Percentiles rank a stretch among this genome's conserved stretches.
phyloP scores from a whole-genome alignment of 768 basidiomycete genomes.

The Arthromyces matolae region DNA sequence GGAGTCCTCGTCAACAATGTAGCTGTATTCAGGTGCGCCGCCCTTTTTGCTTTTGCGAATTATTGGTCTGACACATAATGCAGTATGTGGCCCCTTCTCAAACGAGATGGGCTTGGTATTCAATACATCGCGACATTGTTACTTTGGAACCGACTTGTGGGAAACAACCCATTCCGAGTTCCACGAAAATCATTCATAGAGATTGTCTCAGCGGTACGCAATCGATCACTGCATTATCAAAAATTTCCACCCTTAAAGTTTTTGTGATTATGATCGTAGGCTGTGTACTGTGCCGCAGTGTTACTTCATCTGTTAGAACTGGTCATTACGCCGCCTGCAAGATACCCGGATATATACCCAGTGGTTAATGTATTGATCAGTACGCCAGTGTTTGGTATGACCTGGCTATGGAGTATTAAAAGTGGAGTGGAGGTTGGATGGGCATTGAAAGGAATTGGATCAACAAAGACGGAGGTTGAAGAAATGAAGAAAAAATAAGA shows the following conservation, averaged over 20 bases:
- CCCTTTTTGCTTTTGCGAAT: not conserved
- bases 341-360: conserved; percentile 81
- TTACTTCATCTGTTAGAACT: conserved; percentile 64
- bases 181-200: conserved; percentile 47
- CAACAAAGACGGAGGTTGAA: conserved; percentile 8
- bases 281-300: conserved; percentile 51
- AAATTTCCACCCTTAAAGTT: not conserved
- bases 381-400: conserved; percentile 72
- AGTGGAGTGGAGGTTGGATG: conserved; percentile 76
- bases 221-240: not conserved
- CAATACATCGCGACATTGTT: conserved; percentile 68
- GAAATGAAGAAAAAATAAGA: conserved; percentile 6
- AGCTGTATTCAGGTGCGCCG: conserved; percentile 77
- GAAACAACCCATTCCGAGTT: conserved; percentile 62
- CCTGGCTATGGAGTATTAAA: conserved; percentile 90
- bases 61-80: not conserved
- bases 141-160: conserved; percentile 82
- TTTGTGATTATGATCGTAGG: conserved; percentile 33
- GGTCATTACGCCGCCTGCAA: conserved; percentile 57
- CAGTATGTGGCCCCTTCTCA: conserved; percentile 92
- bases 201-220: conserved; percentile 48
- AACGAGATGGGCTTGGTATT: conserved; percentile 69
- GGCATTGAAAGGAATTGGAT: conserved; percentile 61
- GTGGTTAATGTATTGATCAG: conserved; percentile 83
- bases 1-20: conserved; percentile 78